Base-by-base conservation (phyloP, 495 filamentous ascomycete genomes). In the Penicillium malachiteum region DNA sequence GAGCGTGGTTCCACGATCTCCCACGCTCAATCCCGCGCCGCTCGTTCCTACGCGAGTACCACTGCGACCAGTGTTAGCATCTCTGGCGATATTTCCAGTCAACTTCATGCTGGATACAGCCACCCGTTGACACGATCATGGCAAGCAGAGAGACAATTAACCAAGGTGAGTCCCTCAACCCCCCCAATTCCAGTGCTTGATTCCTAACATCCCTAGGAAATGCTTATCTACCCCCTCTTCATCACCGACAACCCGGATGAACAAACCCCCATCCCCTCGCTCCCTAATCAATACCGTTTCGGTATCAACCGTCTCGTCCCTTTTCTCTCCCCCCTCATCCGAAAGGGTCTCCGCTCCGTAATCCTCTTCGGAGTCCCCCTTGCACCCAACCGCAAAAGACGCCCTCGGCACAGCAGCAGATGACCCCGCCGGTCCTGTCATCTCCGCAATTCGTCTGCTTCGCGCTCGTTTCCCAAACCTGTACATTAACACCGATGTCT, bases 201-300 rank as follows among this genome's bases (percentile, higher is more conserved):
- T 18, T 37, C 21, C 31, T 26, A 14, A 37, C 13, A 13, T 46
- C 18, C 13, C 43, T 51, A 60, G 93, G 92, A 92, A 33, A 97
- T 97, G 93, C 84, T 98, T 60, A 96, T 98, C 49, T 96, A 95
- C 71, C 94, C 94, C 3, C 81, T 98, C 41, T 98, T 98, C 76
- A 87, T 98, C 59, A 94, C 94, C 54, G 94, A 97, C 72, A 84
- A 89, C 52, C 87, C 90, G 13, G 89, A 98, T 63, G 93, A 97
- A 75, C 91, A 96, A 73, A 89, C 86, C 4, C 81, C 89, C 9
- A 93, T 98, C 45, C 86, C 92, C 39, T 96, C 91, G 38, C 81
- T 98, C 3, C 94, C 94, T 10, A 87, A 87, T 63, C 93, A 97
- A 73, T 73, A 85, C 71, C 91, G 93, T 52, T 85, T 89, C 50